These are phyloP conservation scores for Erodium moschatum DNA, from an alignment of 441 rosid genomes.

Conservation along the genomic window DNA sequence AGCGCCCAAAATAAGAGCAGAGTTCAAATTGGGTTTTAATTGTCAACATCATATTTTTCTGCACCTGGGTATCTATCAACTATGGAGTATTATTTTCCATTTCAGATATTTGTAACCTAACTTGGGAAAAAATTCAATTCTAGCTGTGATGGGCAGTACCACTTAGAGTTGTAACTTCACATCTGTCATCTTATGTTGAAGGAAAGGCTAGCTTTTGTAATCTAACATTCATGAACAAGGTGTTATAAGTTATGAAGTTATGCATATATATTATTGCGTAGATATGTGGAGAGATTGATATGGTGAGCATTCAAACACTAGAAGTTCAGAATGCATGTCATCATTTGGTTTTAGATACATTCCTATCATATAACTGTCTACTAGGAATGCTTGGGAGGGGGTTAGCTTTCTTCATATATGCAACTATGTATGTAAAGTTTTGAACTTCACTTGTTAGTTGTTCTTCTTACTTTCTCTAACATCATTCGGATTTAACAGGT, in stretches of 20 bases:
- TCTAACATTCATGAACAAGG: not conserved
- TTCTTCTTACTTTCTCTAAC: not conserved
- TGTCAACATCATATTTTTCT: not conserved
- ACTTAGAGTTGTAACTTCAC: not conserved
- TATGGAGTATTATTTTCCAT: not conserved
- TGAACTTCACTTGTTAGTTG: not conserved
- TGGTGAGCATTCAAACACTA: not conserved
- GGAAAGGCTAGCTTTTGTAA: not conserved
- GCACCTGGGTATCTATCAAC: not conserved
- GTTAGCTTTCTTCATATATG: not conserved
- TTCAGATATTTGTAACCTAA: not conserved
- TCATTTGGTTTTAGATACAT: not conserved
- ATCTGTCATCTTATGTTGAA: not conserved
- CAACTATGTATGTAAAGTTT: not conserved
- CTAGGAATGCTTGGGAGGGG: not conserved
- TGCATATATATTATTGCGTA: not conserved
- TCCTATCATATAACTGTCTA: not conserved
- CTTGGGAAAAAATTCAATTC: not conserved
- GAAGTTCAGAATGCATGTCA: not conserved
- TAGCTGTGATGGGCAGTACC: not conserved
- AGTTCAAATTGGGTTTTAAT: not conserved
- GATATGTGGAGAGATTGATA: not conserved
- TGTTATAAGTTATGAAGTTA: not conserved
- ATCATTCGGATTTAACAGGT: slow-evolving; percentile 37
- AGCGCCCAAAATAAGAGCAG: not conserved